phyloP scores from a whole-genome alignment of 2,329 filamentous ascomycete genomes.

The Sclerotinia spermophila region DNA sequence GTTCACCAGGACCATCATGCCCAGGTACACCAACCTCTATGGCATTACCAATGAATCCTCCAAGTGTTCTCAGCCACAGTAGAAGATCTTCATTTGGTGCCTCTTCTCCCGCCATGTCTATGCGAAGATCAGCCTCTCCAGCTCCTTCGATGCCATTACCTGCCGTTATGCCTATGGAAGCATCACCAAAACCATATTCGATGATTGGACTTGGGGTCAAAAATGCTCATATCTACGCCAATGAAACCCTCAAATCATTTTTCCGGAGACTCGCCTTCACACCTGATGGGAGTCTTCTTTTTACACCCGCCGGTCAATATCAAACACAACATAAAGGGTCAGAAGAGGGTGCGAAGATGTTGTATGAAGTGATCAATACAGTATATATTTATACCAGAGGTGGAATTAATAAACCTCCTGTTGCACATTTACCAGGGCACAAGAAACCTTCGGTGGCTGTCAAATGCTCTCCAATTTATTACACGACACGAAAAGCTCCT shows the following conservation, averaged over 20 bases:
- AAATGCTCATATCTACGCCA: slow-evolving; percentile 89
- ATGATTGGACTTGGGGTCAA: slow-evolving; percentile 59
- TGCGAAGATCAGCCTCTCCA: slow-evolving; percentile 84
- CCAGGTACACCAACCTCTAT: slow-evolving; percentile 90
- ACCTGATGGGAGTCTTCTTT: slow-evolving; percentile 86
- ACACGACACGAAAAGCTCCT: slow-evolving; percentile 67
- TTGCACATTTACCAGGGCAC: slow-evolving; percentile 91
- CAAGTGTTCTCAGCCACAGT: slow-evolving; percentile 82
- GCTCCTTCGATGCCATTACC: slow-evolving; percentile 91
- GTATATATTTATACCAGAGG: slow-evolving; percentile 98
- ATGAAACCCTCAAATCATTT: slow-evolving; percentile 95
- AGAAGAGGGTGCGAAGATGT: slow-evolving; percentile 65
- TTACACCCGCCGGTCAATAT: slow-evolving; percentile 94
- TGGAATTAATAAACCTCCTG: slow-evolving; percentile 92
- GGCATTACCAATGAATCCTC: slow-evolving; percentile 92
- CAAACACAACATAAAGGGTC: slow-evolving; percentile 67
- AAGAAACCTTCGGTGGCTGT: slow-evolving; percentile 98
- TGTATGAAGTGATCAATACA: slow-evolving; percentile 89
- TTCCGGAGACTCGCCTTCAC: slow-evolving; percentile 92
- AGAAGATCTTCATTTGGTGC: slow-evolving; percentile 89
- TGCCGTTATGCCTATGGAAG: slow-evolving; percentile 89
- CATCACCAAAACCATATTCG: slow-evolving; percentile 69
- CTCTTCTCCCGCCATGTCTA: slow-evolving; percentile 56
- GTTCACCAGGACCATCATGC: slow-evolving; percentile 84
- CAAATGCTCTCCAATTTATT: slow-evolving; percentile 86